Conservation (phyloP, 768 basidiomycete genomes). For the Tulasnella sp. region DNA sequence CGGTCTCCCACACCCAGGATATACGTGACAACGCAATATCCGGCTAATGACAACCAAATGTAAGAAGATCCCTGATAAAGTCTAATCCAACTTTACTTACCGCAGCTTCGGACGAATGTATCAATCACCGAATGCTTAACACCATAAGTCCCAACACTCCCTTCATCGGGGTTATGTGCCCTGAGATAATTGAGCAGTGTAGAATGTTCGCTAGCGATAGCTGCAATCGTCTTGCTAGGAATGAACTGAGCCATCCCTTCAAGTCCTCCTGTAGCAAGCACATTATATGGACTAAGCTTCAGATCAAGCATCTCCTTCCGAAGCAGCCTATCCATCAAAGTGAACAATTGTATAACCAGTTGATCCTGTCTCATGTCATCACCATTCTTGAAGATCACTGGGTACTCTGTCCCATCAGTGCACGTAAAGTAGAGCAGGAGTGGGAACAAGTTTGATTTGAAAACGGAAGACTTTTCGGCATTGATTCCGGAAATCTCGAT, state of each 20-base stretch:
- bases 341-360: slow-evolving; percentile 95
- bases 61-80: slow-evolving; percentile 8
- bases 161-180: slow-evolving; percentile 80
- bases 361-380: slow-evolving; percentile 99
- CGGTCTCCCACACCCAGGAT: slow-evolving; percentile 93
- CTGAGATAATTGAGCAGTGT: slow-evolving; percentile 79
- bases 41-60: slow-evolving; percentile 48
- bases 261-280: slow-evolving; percentile 77
- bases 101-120: slow-evolving; percentile 93
- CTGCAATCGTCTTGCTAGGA: slow-evolving; percentile 87
- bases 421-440: slow-evolving; percentile 84
- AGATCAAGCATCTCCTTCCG: slow-evolving; percentile 92
- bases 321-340: slow-evolving; percentile 88
- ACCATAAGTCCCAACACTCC: slow-evolving; percentile 85
- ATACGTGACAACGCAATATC: slow-evolving; percentile 96
- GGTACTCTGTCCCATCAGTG: slow-evolving; percentile 67
- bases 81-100: slow-evolving; percentile 35
- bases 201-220: slow-evolving; percentile 86
- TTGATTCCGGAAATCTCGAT: slow-evolving; percentile 76
- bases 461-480: slow-evolving; percentile 84
- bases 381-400: slow-evolving; percentile 96
- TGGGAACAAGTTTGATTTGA: slow-evolving; percentile 94
- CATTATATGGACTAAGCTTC: slow-evolving; percentile 81
- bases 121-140: slow-evolving; percentile 93
- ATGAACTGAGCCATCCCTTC: slow-evolving; percentile 98